These are phyloP conservation scores for Suillus weaverae DNA, from an alignment of 768 basidiomycete species.

Conservation along the genomic window DNA sequence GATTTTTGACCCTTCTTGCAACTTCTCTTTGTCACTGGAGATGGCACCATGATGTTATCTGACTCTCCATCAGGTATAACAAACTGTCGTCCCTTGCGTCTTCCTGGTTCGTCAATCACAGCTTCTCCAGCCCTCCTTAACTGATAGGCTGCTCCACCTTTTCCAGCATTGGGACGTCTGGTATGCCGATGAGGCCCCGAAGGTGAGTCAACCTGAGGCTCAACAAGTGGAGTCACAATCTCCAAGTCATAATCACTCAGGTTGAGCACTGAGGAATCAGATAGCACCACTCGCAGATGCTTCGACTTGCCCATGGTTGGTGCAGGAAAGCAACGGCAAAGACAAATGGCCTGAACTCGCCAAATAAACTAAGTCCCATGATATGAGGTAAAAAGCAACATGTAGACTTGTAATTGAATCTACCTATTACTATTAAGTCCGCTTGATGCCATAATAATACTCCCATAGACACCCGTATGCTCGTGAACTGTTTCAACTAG, in stretches of 20 bases:
- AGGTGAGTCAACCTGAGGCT: background rate
- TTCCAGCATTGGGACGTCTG: background rate
- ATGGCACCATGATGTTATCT: background rate
- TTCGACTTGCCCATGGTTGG: background rate
- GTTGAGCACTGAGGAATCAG: background rate
- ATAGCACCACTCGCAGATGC: background rate
- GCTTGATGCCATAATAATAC: background rate
- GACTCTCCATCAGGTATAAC: background rate
- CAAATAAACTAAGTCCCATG: background rate
- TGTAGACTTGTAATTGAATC: background rate
- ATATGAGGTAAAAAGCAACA: background rate
- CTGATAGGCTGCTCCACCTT: background rate
- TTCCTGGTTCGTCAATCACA: background rate
- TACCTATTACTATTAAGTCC: background rate
- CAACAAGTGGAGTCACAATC: background rate
- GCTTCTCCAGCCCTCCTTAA: background rate
- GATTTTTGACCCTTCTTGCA: background rate
- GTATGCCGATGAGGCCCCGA: background rate
- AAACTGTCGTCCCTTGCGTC: background rate
- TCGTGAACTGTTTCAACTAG: background rate
- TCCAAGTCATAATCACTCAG: background rate
- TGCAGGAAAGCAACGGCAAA: background rate
- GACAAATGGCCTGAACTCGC: background rate
- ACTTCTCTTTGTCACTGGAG: background rate
- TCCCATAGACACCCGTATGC: background rate